Base-by-base conservation (phyloP, 371 early-diverging fungal genomes). In the Capillidium rhysosporum region DNA sequence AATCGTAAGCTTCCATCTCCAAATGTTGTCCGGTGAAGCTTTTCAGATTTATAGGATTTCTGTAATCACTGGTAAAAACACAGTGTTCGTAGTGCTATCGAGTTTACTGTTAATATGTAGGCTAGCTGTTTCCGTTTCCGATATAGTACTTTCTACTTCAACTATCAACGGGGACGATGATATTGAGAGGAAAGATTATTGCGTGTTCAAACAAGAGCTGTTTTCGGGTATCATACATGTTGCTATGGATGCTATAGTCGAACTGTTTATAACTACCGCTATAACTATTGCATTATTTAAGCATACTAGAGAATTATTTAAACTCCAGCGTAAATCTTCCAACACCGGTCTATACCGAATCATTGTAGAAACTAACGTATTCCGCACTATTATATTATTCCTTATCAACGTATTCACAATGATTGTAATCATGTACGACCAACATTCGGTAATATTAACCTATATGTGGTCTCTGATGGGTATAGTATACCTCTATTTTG, bases 391-490 rank as follows among this genome's bases (percentile, higher is more conserved):
- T 16, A 25, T 52, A 7, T 24, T 52, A 16, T 52, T 52, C 26
- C 26, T 52, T 2, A 23, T 52, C 21, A 52, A 52, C 28, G 9
- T 52, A 9, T 34, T 38, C 14, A 52, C 52, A 7, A 23, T 52
- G 16, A 16, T 40, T 3, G 23, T 52, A 2, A 40, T 52, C 21
- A 20, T 52, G 24, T 23, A 40, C 24, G 41, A 40, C n/a, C 41
- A 30, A 10, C 26, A 40, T 40, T 39, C 52, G 20, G 28, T 52
- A 14, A 9, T 39, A 3, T 23, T 52, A 5, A 40, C 40, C 12
- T 52, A 40, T 25, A 40, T 52, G 41, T 52, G 52, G 52, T 52
- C 52, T 14, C 14, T 52, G 10, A 40, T 52, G 41, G 52, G 52
- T 5, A 52, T 52, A 2, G 41, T 39, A 14, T 52, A 52, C 21